Conservation (phyloP, 129 eudicot species). For the Dittrichia graveolens region DNA sequence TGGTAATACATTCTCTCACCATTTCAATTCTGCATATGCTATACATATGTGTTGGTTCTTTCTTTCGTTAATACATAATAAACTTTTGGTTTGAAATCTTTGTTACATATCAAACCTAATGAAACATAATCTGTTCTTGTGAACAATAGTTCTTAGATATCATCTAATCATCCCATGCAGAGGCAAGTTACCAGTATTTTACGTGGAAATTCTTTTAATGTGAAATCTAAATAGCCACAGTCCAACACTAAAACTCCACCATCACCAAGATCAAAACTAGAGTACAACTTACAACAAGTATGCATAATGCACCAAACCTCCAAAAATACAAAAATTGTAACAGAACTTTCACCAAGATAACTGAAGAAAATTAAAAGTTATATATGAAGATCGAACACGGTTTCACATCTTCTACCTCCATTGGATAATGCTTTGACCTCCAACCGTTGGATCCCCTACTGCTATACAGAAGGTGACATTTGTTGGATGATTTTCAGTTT, state of each 20-base stretch:
- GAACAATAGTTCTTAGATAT: background rate
- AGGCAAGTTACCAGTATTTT: background rate
- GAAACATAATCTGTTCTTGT: background rate
- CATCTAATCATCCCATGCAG: background rate
- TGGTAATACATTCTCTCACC: slow-evolving; percentile 40
- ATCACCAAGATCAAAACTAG: background rate
- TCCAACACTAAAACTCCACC: background rate
- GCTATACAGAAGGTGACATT: background rate
- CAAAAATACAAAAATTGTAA: background rate
- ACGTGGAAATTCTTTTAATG: background rate
- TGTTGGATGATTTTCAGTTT: background rate
- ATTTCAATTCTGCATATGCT: background rate
- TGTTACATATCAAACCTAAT: background rate
- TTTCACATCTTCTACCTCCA: background rate
- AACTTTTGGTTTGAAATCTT: slow-evolving; percentile 13
- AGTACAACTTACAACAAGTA: background rate
- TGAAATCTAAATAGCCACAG: background rate
- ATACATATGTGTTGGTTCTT: background rate
- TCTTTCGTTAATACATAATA: background rate
- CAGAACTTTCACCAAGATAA: background rate
- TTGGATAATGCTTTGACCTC: background rate
- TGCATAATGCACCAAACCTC: background rate
- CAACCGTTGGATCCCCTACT: background rate
- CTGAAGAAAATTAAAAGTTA: background rate
- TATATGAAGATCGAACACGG: background rate